Conservation (phyloP, 768 basidiomycete species). For the Pisolithus sp. region DNA sequence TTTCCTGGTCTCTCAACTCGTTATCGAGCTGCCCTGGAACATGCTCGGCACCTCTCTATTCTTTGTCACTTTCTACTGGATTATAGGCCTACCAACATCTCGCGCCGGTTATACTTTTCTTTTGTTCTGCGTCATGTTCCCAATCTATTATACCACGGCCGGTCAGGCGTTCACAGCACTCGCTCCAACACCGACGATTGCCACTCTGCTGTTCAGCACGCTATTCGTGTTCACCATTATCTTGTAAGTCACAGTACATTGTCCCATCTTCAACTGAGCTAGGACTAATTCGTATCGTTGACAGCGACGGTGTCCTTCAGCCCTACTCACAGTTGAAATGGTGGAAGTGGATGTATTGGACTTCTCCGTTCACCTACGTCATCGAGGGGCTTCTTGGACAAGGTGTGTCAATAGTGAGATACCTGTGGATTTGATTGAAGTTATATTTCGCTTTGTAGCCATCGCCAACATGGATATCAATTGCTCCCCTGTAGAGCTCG, state of each 20-base stretch:
- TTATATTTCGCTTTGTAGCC: conserved; percentile 17
- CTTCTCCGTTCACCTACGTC: conserved; percentile 48
- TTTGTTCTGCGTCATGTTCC: conserved; percentile 31
- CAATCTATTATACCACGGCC: conserved; percentile 40
- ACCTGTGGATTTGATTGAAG: neutral
- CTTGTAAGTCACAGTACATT: conserved; percentile 29
- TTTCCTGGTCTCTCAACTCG: conserved; percentile 45
- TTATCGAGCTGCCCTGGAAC: conserved; percentile 42
- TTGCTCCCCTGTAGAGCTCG: conserved; percentile 50
- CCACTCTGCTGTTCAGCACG: conserved; percentile 32
- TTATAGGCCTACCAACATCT: conserved; percentile 32
- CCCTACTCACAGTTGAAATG: conserved; percentile 31
- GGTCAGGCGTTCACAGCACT: conserved; percentile 37
- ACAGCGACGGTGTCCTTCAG: conserved; percentile 44
- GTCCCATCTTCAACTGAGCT: neutral
- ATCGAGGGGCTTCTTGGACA: conserved; percentile 36
- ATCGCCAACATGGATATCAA: conserved; percentile 36
- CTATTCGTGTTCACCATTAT: conserved; percentile 36
- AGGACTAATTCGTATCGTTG: neutral
- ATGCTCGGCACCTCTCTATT: conserved; percentile 34
- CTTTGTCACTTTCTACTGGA: conserved; percentile 47
- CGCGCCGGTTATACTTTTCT: conserved; percentile 38
- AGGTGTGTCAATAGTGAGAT: conserved; percentile 5
- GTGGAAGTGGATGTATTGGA: conserved; percentile 33
- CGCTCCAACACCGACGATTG: conserved; percentile 35